Conservation (phyloP, 345 rosid genomes). For the Turnera subulata region DNA sequence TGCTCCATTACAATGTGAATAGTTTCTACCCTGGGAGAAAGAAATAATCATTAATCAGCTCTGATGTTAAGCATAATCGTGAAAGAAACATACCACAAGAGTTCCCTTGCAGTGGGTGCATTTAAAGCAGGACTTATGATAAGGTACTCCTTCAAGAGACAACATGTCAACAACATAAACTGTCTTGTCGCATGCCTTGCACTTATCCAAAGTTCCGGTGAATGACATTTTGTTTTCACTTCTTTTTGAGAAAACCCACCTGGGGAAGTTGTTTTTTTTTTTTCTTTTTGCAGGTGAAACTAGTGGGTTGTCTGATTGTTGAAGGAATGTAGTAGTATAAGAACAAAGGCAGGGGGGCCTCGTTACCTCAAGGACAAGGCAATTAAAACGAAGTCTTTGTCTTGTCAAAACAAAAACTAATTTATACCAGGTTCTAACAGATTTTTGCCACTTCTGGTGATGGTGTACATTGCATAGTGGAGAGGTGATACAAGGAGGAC, state of each 20-base stretch:
- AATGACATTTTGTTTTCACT: slow-evolving; percentile 48
- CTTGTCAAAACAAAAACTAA: slow-evolving; percentile 30
- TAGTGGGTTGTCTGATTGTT: not conserved
- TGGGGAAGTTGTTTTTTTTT: not conserved
- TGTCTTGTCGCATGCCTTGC: slow-evolving; percentile 88
- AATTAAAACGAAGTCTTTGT: slow-evolving; percentile 31
- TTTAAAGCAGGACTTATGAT: slow-evolving; percentile 81
- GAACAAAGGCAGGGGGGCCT: too few relatives aligned
- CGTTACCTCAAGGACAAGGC: slow-evolving; percentile 35
- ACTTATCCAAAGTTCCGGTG: slow-evolving; percentile 89
- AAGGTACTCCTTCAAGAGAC: slow-evolving; percentile 82
- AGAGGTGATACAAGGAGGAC: slow-evolving; percentile 23
- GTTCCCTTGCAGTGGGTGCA: slow-evolving; percentile 96
- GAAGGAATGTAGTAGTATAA: too few relatives aligned
- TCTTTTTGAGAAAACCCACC: not conserved
- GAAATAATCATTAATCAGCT: too few relatives aligned
- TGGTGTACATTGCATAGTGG: slow-evolving; percentile 17
- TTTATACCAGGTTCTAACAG: slow-evolving; percentile 34
- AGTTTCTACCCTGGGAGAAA: not conserved
- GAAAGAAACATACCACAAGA: slow-evolving; percentile 47
- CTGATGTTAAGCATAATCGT: not conserved
- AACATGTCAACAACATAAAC: slow-evolving; percentile 83
- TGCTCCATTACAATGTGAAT: not conserved
- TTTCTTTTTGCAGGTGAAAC: not conserved
- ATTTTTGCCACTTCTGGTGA: slow-evolving; percentile 25